Evolutionary conservation across 2,329 filamentous ascomycete genomes (phyloP), one percentile per base, ranked within the genome.

Genomic region (Metarhizium anisopliae): DNA sequence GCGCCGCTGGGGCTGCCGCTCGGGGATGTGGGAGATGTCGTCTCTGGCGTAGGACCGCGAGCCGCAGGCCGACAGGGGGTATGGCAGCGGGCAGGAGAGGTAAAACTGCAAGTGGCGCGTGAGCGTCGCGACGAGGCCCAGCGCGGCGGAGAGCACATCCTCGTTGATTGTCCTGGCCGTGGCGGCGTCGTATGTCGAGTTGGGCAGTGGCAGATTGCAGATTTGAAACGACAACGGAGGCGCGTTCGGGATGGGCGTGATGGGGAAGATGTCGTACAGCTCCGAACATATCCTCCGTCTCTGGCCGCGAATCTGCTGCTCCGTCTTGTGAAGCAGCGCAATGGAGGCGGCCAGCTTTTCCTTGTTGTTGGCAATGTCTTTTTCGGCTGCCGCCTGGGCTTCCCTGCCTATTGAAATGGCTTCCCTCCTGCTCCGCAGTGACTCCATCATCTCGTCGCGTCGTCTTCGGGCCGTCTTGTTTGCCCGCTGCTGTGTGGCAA

Each of bases 211-310:
- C 2, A 96, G 74, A 16, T 82, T 84, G 64, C 89, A 86, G 59
- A 99, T 95, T 13, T 86, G 90, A 69, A 97, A 97, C 0, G 85
- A 80, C 1, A 97, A 80, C 0, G 90, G 80, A 3, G 80, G 75
- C 13, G 74, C 74, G 7, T 75, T 72, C 0, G 76, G 72, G 2
- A 70, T 65, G 0, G 91, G 86, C 8, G 84, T 81, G 57, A 99
- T 95, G 4, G 87, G 85, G 66, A 92, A 96, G 56, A 96, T 89
- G 30, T 76, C 74, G 13, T 84, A 75, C 0, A 99, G 76, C 60
- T 96, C 91, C 61, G 94, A 86, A 68, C 90, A 92, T 55, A 97
- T 89, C 40, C 94, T 86, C 14, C 92, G 84, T 25, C 92, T 83
- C 69, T 97, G 94, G n/a, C 88, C 90, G 56, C 80, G 83, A n/a